Base-by-base conservation (phyloP, 2,329 filamentous ascomycete species). In the Cyphellophora europaea region DNA sequence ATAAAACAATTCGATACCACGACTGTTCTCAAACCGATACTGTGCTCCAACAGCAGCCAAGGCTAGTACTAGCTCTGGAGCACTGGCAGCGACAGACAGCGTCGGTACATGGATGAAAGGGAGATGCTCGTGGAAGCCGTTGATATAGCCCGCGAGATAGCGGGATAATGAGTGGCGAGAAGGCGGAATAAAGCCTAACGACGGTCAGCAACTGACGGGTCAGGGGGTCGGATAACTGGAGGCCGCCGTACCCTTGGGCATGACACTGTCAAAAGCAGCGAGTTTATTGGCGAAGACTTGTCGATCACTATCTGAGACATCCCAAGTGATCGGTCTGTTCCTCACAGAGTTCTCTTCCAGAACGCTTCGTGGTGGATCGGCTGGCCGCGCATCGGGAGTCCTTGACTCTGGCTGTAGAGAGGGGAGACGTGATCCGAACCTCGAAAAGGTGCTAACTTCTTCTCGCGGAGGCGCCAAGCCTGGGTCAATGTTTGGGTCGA, bases 1-100 rank as follows among this genome's bases (percentile, higher is more conserved):
- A 49, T 71, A 67, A 47, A 74, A 77, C 3, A 77, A 58, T 29
- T 73, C 65, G 23, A 74, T 70, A 1, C 69, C 71, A 32, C 67
- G 56, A 38, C 53, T 61, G 37, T 65, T 65, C 48, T 66, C 63
- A 41, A 66, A 66, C 23, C 63, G 54, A 41, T 66, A 66, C 44
- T 66, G 63, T 21, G 63, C 65, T 3, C 63, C 63, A 5, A 67
- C 63, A 11, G 69, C 67, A 19, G 67, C 66, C 38, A 72, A 57
- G 8, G 67, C 65, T 2, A 73, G 56, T 2, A 68, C 56, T 8
- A 73, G 53, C 47, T 72, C 69, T 1, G 64, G 61, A 8, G 62
- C 61, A 36, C 53, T 61, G 30, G 53, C 57, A 14, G 62, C 58
- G 10, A 65, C 56, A 10, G 60, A 66, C 8, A 69, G 53, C 4